Evolutionary conservation across 2,329 filamentous ascomycete species (phyloP), one percentile per base, ranked within the genome.

Genomic region (Claviceps pusilla): DNA sequence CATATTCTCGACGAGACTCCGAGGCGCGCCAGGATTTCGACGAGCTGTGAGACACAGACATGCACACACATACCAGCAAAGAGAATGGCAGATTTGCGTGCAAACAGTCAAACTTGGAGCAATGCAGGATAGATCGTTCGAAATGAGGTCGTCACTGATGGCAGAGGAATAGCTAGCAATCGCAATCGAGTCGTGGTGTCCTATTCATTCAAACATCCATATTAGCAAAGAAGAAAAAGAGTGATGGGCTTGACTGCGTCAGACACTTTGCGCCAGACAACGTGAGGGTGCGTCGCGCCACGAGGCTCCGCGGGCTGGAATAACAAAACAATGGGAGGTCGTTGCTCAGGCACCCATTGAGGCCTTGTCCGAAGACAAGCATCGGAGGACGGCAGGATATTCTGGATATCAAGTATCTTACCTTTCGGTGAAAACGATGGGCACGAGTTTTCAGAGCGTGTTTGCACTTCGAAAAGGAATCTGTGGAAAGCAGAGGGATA

Each of bases 51-150:
- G 24, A 35, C 7, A 48, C 7, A 10, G 19, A 19, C 29, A 33
- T 45, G 41, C 29, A 47, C 47, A 19, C 37, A 55, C 54, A 28
- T 53, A 53, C 54, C 47, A 29, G 51, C 33, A 51, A 52, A 47
- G 28, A 53, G 46, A 9, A 52, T 33, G 28, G 48, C 29, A 39
- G 42, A 29, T 50, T 41, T 31, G 51, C 31, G 29, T 47, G 50
- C 47, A 11, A 43, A 50, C n/a, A 12, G 33, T 28, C 51, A 33
- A 47, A 5, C 19, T 43, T 31, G 37, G 33, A n/a, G 42, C 47
- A 50, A 35, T 35, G 41, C 47, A 53, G n/a, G 48, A 47, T 39
- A 24, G 4, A 41, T 49, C 41, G 48, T 24, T 35, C 39, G 33
- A 24, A 51, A 53, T n/a, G 42, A 55, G 52, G 51, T 52, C 11